Evolutionary conservation across 345 rosid genomes (phyloP).

Genomic region (Durio zibethinus): DNA sequence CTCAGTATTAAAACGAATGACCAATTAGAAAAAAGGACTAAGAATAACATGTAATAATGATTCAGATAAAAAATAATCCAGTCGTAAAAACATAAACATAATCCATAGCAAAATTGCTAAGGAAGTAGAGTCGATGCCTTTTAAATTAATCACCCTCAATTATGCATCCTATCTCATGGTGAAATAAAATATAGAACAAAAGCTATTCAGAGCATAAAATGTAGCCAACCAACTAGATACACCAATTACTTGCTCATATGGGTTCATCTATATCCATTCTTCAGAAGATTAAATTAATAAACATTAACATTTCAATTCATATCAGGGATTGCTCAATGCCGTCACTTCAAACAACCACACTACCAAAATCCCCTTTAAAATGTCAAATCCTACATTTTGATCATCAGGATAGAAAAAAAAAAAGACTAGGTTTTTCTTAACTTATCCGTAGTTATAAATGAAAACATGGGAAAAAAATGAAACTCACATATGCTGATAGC

Average conservation of each 20-base stretch:
- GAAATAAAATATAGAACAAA: neutral
- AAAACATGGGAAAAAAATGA: slow-evolving; percentile 8
- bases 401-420: slow-evolving; percentile 41
- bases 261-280: neutral
- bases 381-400: slow-evolving; percentile 21
- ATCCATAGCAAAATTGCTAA: neutral
- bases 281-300: too few species aligned
- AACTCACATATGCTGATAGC: slow-evolving; percentile 12
- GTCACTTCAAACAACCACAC: slow-evolving; percentile 20
- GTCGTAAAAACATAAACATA: neutral
- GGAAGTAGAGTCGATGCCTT: neutral
- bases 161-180: too few species aligned
- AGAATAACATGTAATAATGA: neutral
- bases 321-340: slow-evolving; percentile 14
- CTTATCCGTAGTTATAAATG: slow-evolving; percentile 3
- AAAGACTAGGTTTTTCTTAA: slow-evolving; percentile 27
- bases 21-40: too few species aligned
- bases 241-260: neutral
- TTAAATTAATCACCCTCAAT: too few species aligned
- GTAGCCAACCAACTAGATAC: neutral
- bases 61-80: neutral
- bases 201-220: neutral
- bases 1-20: neutral
- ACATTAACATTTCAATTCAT: slow-evolving; percentile 17
- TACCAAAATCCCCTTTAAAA: slow-evolving; percentile 27